Base-by-base conservation (phyloP, 2,329 filamentous ascomycete genomes). In the Graphilbum sp. region DNA sequence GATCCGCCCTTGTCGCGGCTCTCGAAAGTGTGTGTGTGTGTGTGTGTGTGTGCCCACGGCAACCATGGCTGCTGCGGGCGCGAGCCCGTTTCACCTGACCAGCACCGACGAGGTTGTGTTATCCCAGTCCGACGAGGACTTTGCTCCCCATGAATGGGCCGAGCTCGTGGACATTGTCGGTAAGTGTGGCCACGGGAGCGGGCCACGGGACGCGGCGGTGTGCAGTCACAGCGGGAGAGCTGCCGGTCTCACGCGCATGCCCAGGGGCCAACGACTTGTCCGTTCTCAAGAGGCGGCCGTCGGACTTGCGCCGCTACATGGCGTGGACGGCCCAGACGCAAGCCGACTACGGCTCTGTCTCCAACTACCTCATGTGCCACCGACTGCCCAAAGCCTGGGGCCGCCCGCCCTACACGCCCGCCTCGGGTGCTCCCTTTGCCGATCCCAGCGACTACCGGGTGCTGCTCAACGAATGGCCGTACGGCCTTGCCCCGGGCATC, bases 381-480 rank as follows among this genome's bases (percentile, higher is more conserved):
- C 69, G 85, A 30, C 62, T 95, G 42, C 69, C 72, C 23, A 57
- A 60, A 40, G 50, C 56, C 38, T 95, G 87, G 87, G 70, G 70
- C 2, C 45, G 51, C 23, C 67, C 68, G 15, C 72, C 72, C 5
- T 77, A 75, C 52, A 60, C 55, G 12, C 64, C 66, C 5, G 54
- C 52, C 34, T 73, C 69, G 7, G 43, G 50, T 4, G 49, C 61
- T 20, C 72, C 72, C 10, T 74, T 78, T 45, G 53, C 61, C 19
- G 58, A 69, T 32, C 51, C 63, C 4, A 64, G 64, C 25, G 73
- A 78, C 55, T 77, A 69, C 54, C 75, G 74, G 43, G 79, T 93
- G 37, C 62, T 94, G 33, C 65, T 75, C 53, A 95, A 96, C 51
- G 87, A 95, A 64, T 96, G 86, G 87, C 88, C 88, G 0, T 95